phyloP scores from a whole-genome alignment of 1,284 basidiomycete species.

The Austroboletus niveus region DNA sequence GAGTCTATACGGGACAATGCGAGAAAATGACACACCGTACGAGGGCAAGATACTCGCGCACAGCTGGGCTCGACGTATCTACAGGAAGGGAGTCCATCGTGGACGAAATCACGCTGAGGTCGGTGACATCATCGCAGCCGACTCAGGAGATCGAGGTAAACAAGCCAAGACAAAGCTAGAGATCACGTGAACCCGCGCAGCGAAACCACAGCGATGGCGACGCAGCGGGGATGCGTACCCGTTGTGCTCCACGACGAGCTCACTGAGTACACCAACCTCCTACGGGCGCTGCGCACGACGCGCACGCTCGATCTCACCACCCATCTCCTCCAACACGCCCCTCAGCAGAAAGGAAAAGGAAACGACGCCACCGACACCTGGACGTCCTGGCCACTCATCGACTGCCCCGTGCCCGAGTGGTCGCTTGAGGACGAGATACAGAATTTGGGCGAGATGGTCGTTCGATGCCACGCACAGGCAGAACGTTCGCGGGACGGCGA shows the following conservation, averaged over 20 bases:
- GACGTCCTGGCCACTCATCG: constrained; percentile 33
- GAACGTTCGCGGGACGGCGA: neutral
- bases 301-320: constrained; percentile 28
- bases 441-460: constrained; percentile 15
- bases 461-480: neutral
- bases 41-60: constrained; percentile 56
- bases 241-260: constrained; percentile 24
- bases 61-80: constrained; percentile 50
- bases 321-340: constrained; percentile 25
- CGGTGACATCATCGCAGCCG: constrained; percentile 15
- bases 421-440: constrained; percentile 25
- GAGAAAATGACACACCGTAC: constrained; percentile 38
- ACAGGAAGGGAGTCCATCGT: constrained; percentile 48
- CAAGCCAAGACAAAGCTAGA: neutral
- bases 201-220: neutral
- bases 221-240: constrained; percentile 14
- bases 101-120: too few species aligned
- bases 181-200: constrained; percentile 1
- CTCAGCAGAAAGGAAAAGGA: constrained; percentile 1
- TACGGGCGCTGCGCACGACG: constrained; percentile 25
- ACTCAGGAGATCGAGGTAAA: too few species aligned
- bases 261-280: constrained; percentile 24
- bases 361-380: constrained; percentile 12
- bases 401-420: constrained; percentile 32
- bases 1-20: neutral